These are phyloP conservation scores for Fraxinus xanthoxyloides DNA, from an alignment of 305 asterid species.

Conservation along the genomic window DNA sequence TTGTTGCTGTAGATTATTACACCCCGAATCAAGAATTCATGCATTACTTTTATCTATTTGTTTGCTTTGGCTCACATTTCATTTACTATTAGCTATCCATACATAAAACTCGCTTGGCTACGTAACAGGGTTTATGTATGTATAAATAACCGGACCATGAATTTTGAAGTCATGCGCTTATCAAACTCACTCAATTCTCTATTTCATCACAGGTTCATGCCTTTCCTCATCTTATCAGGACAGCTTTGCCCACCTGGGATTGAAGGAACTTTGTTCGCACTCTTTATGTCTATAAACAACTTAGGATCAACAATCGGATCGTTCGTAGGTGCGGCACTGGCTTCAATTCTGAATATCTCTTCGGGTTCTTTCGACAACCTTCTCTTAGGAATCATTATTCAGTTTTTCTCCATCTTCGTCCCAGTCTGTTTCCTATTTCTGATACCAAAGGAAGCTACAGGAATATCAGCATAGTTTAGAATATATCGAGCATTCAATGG, in stretches of 20 bases:
- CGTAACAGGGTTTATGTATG: not conserved
- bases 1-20: not conserved
- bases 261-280: slow-evolving; percentile 88
- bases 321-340: slow-evolving; percentile 77
- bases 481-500: slow-evolving; percentile 9
- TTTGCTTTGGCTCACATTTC: not conserved
- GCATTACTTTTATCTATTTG: not conserved
- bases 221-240: slow-evolving; percentile 86
- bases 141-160: slow-evolving; percentile 3
- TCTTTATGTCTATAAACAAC: slow-evolving; percentile 91
- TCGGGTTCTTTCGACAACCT: slow-evolving; percentile 84
- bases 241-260: slow-evolving; percentile 98
- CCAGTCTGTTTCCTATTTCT: slow-evolving; percentile 67
- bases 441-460: slow-evolving; percentile 92
- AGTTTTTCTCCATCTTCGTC: slow-evolving; percentile 61
- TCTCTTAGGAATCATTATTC: slow-evolving; percentile 55
- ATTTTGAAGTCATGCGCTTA: not conserved
- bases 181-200: slow-evolving; percentile 4
- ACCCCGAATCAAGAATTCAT: slow-evolving; percentile 3
- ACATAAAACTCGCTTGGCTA: not conserved
- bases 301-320: slow-evolving; percentile 76
- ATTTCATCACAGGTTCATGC: slow-evolving; percentile 74
- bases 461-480: slow-evolving; percentile 61
- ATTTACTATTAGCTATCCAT: not conserved
- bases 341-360: slow-evolving; percentile 73